Evolutionary conservation across 257 asterid genomes (phyloP), one percentile per base, ranked within the genome.

Genomic region (Fraxinus cuspidata): DNA sequence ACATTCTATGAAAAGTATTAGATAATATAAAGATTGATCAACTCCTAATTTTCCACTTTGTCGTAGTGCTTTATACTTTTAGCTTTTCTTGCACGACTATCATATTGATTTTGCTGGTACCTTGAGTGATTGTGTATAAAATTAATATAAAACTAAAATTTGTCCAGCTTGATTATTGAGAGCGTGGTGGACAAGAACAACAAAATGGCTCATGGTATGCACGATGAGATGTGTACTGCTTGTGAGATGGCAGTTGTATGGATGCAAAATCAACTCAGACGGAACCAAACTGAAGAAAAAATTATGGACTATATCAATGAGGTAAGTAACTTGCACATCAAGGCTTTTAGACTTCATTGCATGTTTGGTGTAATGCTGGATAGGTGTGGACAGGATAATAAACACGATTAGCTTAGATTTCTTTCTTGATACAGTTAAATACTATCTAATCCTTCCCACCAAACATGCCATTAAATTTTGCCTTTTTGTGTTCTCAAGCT

Each of bases 171-270:
- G 97, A 71, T 88, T 71, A 93, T 91, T 25, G 87, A 91, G 91
- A 93, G 93, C 60, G 96, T 93, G 84, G 97, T 90, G 89, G 96
- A 89, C 82, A 80, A 87, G 84, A 84, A 87, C 79, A 81, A 64
- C 73, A 79, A 42, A 16, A 66, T 27, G 74, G 71, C 74, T 15
- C 35, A 71, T 69, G 87, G 87, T 58, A 32, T 75, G 78, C 73
- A 27, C 29, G 96, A 92, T 2, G 86, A 82, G 73, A 86, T 86
- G 95, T 92, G 97, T 80, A 63, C 83, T 75, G 91, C 88, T 72
- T 92, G 98, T 76, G 81, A 90, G 82, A 89, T 92, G 98, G 97
- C 98, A 68, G 98, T 92, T 68, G 90, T 94, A 0, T 94, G 98
- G 98, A 89, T 90, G 88, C 96, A 94, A 80, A 90, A 82, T 77